Conservation (phyloP, 495 filamentous ascomycete species). For the Tuber melanosporum region DNA sequence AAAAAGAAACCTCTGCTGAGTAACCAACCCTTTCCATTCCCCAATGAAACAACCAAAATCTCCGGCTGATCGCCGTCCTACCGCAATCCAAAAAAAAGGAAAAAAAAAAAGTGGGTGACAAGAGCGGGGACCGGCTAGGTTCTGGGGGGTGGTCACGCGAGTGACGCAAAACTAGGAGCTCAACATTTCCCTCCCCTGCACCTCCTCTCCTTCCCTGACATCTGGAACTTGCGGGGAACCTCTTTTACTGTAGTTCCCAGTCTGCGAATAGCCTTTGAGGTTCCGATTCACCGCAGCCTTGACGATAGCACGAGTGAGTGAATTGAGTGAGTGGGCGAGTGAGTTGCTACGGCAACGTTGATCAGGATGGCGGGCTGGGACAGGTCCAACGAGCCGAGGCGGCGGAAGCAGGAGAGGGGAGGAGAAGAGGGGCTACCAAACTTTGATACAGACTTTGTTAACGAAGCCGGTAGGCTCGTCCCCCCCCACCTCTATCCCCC, state of each 20-base stretch:
- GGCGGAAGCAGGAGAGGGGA: background rate
- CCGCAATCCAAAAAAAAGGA: background rate
- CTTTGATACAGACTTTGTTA: constrained; percentile 21
- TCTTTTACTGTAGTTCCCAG: background rate
- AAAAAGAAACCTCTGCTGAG: background rate
- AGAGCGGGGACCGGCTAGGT: background rate
- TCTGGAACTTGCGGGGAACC: background rate
- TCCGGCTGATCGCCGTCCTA: background rate
- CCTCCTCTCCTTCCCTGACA: background rate
- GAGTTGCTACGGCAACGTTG: background rate
- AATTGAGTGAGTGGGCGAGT: background rate
- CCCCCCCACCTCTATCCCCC: background rate
- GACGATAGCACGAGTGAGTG: background rate
- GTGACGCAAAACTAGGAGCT: background rate
- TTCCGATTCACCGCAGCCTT: background rate
- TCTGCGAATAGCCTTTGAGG: background rate
- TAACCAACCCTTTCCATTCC: background rate
- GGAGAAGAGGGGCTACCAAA: constrained; percentile 14
- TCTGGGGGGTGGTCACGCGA: background rate
- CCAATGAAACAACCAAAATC: background rate
- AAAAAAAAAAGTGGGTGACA: background rate
- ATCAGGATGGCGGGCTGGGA: background rate
- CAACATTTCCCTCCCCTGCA: background rate
- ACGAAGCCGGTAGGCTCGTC: constrained; percentile 19
- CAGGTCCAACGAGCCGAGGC: background rate